Base-by-base conservation (phyloP, 352 stramenopile genomes). In the Poterioochromonas sp. region DNA sequence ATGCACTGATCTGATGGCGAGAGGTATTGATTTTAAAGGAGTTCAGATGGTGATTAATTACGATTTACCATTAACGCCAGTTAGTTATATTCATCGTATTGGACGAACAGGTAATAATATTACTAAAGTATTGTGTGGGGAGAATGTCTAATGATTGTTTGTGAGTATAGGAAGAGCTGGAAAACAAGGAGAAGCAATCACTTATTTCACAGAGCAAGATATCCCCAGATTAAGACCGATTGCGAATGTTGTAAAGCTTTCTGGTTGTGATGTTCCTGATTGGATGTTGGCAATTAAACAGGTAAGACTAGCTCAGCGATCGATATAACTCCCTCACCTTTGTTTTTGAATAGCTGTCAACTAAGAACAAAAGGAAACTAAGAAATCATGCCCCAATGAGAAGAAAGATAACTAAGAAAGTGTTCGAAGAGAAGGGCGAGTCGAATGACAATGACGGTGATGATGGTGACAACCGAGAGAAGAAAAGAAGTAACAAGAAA, bases 21-120 rank as follows among this genome's bases (percentile, higher is more conserved):
- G 96, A 80, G 96, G 96, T 81, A 96, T 99, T 80, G 95, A 99
- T 87, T 98, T 99, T 82, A 96, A 97, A 85, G 95, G 92, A 26
- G 94, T 99, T 3, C 98, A 98, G 79, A 97, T 97, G 88, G 95
- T 99, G 8, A 96, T 99, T 83, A 99, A 99, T 85, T 99, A 98
- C 82, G 95, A 99, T 85, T 96, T 99, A 79, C 95, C 96, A 63
- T 26, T 79, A 29, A 63, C 49, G 51, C 49, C 51, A 29, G 44
- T 81, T 15, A 64, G 39, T 29, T 83, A 83, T 58, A 81, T 81
- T 29, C 76, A 94, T 83, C 89, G 90, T 63, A 94, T 96, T 60
- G 90, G 90, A 79, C 87, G 90, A 65, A 94, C 90, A 8, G 91
- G 90, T 64, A n/a, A n/a, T n/a, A n/a, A n/a, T n/a, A n/a, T n/a